Conservation (phyloP, 768 basidiomycete species). For the Collybia sp. region DNA sequence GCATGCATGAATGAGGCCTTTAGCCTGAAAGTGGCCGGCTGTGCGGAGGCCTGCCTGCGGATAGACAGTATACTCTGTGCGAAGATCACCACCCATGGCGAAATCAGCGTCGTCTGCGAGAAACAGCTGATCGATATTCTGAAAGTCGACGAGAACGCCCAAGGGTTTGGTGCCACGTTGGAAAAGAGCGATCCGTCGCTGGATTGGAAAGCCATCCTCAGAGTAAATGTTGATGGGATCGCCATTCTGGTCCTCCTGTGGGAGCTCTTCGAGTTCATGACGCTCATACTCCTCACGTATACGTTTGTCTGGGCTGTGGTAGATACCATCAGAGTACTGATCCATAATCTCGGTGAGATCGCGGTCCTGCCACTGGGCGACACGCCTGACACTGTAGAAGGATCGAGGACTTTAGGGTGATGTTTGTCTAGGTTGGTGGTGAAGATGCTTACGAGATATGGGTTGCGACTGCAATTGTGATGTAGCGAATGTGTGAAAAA, state of each 20-base stretch:
- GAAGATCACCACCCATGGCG: not conserved
- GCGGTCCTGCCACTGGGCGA: not conserved
- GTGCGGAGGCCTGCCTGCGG: not conserved
- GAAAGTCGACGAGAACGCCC: not conserved
- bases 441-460: not conserved
- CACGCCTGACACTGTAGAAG: not conserved
- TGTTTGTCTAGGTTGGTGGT: not conserved
- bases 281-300: not conserved
- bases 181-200: not conserved
- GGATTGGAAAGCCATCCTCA: not conserved
- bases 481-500: not conserved
- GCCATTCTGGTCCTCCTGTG: not conserved
- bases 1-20: not conserved
- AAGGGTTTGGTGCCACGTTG: not conserved
- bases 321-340: not conserved
- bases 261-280: not conserved
- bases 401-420: not conserved
- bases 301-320: not conserved
- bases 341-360: not conserved
- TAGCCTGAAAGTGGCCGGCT: conserved; percentile 4
- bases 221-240: not conserved
- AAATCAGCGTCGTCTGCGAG: too few relatives aligned
- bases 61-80: not conserved
- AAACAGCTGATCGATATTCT: not conserved
- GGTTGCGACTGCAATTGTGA: not conserved